Evolutionary conservation across 1,284 basidiomycete genomes (phyloP), one percentile per base, ranked within the genome.

Genomic region (Sporisorium iseilematis-ciliati): DNA sequence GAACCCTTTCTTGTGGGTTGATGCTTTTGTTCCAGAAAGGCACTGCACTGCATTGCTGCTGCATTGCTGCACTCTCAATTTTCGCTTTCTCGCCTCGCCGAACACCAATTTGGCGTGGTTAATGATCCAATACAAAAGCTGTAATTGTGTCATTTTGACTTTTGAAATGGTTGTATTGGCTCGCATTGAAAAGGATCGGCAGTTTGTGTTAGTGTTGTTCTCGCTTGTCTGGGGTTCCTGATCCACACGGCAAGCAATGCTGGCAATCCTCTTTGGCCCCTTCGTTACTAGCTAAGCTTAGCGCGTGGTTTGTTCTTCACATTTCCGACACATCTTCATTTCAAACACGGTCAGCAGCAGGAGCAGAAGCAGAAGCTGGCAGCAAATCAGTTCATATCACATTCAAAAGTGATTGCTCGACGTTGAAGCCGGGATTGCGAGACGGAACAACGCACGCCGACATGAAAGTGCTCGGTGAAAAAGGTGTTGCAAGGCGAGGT

Each of bases 141-240:
- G 18, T 42, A 20, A 21, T 1, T 42, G 11, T 20, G 18, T 20
- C 41, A 20, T 42, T 42, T 42, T n/a, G 18, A 42, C 4, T 42
- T 20, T 20, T 42, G 18, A 42, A 7, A 31, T 29, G n/a, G 21
- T 51, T 51, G 40, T 18, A 54, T 21, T 26, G 6, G 4, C 33
- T 18, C 33, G 21, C 21, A 20, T 20, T 29, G 4, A 35, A 18
- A 49, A 31, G 31, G 33, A 38, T 51, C 49, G 49, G 21, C 31
- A n/a, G 26, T 23, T 54, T 25, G 65, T 67, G 55, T 67, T 51
- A 61, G 65, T 67, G 65, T 67, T 67, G 65, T 33, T 67, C 58
- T 62, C 65, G 58, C 25, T 38, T 66, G 64, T 26, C 7, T 21
- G 35, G 7, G 20, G 54, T 55, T 35, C 54, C 53, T 55, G 53